Percentiles rank a stretch among this genome's conserved stretches.
These are phyloP conservation scores for Globisporangium perplexum DNA, from an alignment of 352 stramenopile species.

Conservation along the genomic window DNA sequence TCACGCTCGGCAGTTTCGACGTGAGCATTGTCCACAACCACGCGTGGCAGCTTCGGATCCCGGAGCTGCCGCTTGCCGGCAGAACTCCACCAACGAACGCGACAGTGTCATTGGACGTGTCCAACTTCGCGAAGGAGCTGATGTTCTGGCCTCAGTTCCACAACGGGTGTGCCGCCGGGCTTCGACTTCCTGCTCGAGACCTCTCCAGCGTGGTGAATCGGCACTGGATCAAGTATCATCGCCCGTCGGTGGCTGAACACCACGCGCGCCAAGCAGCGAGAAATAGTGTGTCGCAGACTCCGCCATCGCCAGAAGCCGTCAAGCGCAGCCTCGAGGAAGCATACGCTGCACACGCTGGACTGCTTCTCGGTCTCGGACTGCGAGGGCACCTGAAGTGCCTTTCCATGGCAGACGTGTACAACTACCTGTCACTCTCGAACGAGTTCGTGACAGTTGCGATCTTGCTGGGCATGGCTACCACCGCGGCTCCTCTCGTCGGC, in stretches of 20 bases:
- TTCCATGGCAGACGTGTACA: slow-evolving; percentile 97
- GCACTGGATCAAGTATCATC: slow-evolving; percentile 98
- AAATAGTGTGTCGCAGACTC: not conserved
- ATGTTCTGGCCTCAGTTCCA: slow-evolving; percentile 98
- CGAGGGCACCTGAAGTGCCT: slow-evolving; percentile 93
- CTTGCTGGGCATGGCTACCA: slow-evolving; percentile 95
- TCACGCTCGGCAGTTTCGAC: slow-evolving; percentile 93
- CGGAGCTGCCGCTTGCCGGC: slow-evolving; percentile 90
- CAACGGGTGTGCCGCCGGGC: slow-evolving; percentile 95
- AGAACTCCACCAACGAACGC: slow-evolving; percentile 93
- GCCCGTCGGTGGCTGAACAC: slow-evolving; percentile 51
- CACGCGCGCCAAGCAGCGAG: slow-evolving; percentile 12
- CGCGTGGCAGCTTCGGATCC: slow-evolving; percentile 88
- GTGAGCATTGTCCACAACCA: slow-evolving; percentile 49
- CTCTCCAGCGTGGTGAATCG: slow-evolving; percentile 87
- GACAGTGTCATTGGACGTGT: slow-evolving; percentile 90
- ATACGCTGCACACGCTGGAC: slow-evolving; percentile 90
- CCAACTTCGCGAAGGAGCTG: slow-evolving; percentile 84
- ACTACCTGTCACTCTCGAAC: slow-evolving; percentile 96
- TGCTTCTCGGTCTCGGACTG: slow-evolving; percentile 94
- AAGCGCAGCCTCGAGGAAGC: slow-evolving; percentile 64
- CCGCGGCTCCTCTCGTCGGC: slow-evolving; percentile 67
- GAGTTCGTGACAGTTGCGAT: slow-evolving; percentile 96
- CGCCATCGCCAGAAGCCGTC: slow-evolving; percentile 9
- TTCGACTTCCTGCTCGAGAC: slow-evolving; percentile 78